phyloP scores from a whole-genome alignment of 169 alveolate genomes.

The Plasmodium ovale region DNA sequence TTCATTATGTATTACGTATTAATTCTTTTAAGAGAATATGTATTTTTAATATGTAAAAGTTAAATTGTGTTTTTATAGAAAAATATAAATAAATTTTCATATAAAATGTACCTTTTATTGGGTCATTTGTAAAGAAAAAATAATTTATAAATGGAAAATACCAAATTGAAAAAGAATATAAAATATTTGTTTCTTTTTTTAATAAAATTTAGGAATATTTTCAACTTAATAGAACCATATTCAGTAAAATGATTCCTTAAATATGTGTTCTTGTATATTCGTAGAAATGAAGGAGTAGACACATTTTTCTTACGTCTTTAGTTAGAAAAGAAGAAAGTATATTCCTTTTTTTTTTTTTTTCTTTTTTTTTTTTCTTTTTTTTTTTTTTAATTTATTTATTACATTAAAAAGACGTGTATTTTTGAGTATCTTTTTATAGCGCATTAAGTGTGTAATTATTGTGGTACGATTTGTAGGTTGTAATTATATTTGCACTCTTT shows the following conservation, averaged over 20 bases:
- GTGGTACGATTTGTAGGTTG: neutral
- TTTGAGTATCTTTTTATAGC: neutral
- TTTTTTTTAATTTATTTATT: too few species aligned
- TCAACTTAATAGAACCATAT: neutral
- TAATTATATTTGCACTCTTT: neutral
- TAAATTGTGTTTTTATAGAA: neutral
- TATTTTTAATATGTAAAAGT: neutral
- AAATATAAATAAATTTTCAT: slow-evolving; percentile 5
- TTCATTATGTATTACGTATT: neutral
- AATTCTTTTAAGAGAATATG: neutral
- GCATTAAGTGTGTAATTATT: neutral
- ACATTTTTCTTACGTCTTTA: too few species aligned
- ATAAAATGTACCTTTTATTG: neutral
- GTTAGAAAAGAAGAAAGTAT: too few species aligned
- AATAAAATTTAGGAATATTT: neutral
- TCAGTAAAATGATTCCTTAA: too few species aligned
- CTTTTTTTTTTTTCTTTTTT: too few species aligned
- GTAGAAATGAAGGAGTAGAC: neutral
- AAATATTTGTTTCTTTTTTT: neutral
- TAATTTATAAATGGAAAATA: neutral
- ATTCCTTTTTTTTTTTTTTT: too few species aligned
- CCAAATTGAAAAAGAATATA: neutral
- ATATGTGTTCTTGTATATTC: neutral
- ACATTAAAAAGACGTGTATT: too few species aligned
- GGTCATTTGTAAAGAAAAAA: neutral